Evolutionary conservation across 129 eudicot genomes (phyloP).

Genomic region (Helianthus tuberosus): DNA sequence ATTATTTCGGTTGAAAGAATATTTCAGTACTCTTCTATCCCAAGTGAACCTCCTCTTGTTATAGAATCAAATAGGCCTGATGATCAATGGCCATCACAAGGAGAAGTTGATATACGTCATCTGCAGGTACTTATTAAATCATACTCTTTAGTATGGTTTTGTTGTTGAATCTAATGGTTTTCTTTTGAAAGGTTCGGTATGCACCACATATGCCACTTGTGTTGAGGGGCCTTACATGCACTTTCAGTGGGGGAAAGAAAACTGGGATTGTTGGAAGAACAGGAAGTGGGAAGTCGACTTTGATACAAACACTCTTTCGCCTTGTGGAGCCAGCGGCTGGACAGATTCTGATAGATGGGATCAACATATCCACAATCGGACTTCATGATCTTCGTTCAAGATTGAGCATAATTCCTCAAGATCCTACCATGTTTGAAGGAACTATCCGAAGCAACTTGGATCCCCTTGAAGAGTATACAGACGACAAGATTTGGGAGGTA

Average conservation of each 20-base stretch:
- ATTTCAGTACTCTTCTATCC: constrained; percentile 37
- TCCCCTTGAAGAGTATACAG: constrained; percentile 92
- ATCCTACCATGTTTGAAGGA: constrained; percentile 97
- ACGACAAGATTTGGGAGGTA: constrained; percentile 96
- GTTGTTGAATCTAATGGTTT: background rate
- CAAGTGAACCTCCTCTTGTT: constrained; percentile 32
- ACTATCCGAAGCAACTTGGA: constrained; percentile 79
- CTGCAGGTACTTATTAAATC: constrained; percentile 37
- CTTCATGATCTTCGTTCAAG: constrained; percentile 78
- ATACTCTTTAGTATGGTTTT: background rate
- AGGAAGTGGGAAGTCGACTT: constrained; percentile 92
- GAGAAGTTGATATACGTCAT: constrained; percentile 32
- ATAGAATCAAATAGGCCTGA: constrained; percentile 36
- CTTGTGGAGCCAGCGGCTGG: constrained; percentile 89
- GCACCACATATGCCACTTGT: constrained; percentile 89
- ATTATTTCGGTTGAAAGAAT: constrained; percentile 54
- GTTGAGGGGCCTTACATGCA: constrained; percentile 73
- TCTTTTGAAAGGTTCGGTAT: constrained; percentile 68
- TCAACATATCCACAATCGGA: constrained; percentile 64
- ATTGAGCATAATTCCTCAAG: constrained; percentile 88
- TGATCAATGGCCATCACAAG: constrained; percentile 34
- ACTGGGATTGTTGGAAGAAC: constrained; percentile 94
- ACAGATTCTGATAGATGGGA: constrained; percentile 63
- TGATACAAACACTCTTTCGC: constrained; percentile 86
- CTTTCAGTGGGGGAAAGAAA: constrained; percentile 72